Base-by-base conservation (phyloP, 176 grass and related monocot species). In the Eragrostis nindensis region DNA sequence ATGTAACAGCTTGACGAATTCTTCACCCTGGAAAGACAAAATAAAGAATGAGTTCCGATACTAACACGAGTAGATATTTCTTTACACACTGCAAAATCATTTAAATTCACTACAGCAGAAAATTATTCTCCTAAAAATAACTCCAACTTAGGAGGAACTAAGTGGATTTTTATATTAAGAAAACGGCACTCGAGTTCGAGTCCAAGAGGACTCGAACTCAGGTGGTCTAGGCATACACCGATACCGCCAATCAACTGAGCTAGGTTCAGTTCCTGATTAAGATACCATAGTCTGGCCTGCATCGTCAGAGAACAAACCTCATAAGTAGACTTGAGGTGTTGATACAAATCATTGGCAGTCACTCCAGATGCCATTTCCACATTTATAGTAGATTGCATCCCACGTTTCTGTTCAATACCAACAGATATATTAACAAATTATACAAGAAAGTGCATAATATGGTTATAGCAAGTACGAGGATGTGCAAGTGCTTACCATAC, bases 321-420 rank as follows among this genome's bases (percentile, higher is more conserved):
- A 48, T 95, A 99, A 82, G 86, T 87, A 86, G 84, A 87, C 57
- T 86, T 91, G 48, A 99, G 87, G 76, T 91, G 86, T 73, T 90
- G 74, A 86, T 93, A 86, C 76, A 99, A 86, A 91, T 93, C 88
- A 69, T 76, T 83, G 62, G 42, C 48, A 83, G 84, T 93, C 38
- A 99, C 88, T 72, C 92, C 96, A 86, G 88, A 42, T 80, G 82
- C 55, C 92, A 95, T 87, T 91, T 99, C 90, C 41, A 99, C 88
- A 73, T 90, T 91, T 47, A 99, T 90, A 52, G 90, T 99, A 64
- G 96, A 95, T 77, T 99, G 92, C 96, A 99, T 99, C 22, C 96
- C 96, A 86, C 96, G 92, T 75, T 90, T 99, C 96, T 99, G 80
- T 87, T 59, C 55, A 73, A 87, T 25, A 83, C 41, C 26, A 52